Base-by-base conservation (phyloP, 192 early-diverging fungal species). In the Podila verticillata region DNA sequence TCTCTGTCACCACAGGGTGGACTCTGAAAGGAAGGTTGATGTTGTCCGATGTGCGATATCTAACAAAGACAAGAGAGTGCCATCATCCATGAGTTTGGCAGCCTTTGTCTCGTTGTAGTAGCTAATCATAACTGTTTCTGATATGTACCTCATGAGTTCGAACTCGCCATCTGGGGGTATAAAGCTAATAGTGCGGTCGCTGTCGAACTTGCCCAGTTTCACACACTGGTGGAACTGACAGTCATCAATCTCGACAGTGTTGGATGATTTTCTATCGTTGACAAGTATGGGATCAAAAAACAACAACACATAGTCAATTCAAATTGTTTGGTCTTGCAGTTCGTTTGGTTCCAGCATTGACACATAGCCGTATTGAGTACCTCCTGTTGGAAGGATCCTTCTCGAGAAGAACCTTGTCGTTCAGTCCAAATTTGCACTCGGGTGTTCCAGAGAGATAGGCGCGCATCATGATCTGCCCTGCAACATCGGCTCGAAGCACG, bases 201-300 rank as follows among this genome's bases (percentile, higher is more conserved):
- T 89, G 65, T 98, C 97, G 77, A 98, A 99, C 66, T 91, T 92
- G 36, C 93, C 95, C 34, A 99, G 84, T 68, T 94, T 91, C 49
- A 99, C 98, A 84, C 98, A 98, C 85, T 99, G 98, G 81, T 99
- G 98, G 88, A 99, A 99, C 75, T 99, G 95, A 70, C 92, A 94
- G 73, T 99, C 98, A 58, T 97, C 98, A 44, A 99, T 93, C 74
- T 97, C 97, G 28, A 99, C 96, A 19, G 89, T 85, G 44, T 91
- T 88, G 34, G 88, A 77, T 15, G 84, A 62, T 61, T 59, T 72
- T 59, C 75, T 73, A 67, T 24, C 4, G 32, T 31, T 34, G 8
- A 29, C 20, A 8, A 24, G 4, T 13, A 68, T 20, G 47, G 10
- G 60, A 8, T 60, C 28, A 47, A 59, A 51, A 61, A 62, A 64